phyloP scores from a whole-genome alignment of 2,329 filamentous ascomycete species.

The Diaporthe sp. region DNA sequence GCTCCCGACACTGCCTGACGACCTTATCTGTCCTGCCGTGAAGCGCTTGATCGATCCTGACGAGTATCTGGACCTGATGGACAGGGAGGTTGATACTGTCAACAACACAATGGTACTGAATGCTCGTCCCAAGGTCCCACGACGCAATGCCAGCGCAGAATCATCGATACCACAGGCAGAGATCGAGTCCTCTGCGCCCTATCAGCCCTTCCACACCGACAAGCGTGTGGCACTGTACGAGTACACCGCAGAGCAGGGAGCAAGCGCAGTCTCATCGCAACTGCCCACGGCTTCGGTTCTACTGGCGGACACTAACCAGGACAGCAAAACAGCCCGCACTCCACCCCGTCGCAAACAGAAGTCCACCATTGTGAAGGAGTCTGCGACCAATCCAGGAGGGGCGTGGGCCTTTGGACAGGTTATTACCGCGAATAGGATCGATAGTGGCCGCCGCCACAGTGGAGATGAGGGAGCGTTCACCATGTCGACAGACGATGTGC shows the following conservation, averaged over 20 bases:
- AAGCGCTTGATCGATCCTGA: constrained; percentile 70
- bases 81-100: constrained; percentile 66
- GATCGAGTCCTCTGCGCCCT: constrained; percentile 95
- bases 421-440: constrained; percentile 64
- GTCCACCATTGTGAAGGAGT: constrained; percentile 31
- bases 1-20: constrained; percentile 73
- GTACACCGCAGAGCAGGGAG: constrained; percentile 56
- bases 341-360: constrained; percentile 47
- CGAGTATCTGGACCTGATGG: constrained; percentile 67
- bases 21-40: constrained; percentile 68
- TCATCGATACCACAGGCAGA: constrained; percentile 82
- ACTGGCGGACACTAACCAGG: constrained; percentile 57
- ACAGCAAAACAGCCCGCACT: constrained; percentile 51
- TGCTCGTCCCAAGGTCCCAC: constrained; percentile 54
- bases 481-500: constrained; percentile 65
- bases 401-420: constrained; percentile 74
- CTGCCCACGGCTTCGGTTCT: constrained; percentile 55
- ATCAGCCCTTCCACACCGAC: constrained; percentile 96
- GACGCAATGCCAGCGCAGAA: constrained; percentile 62
- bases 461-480: constrained; percentile 66
- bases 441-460: constrained; percentile 62
- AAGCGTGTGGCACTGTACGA: constrained; percentile 84
- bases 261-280: constrained; percentile 42
- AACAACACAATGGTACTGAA: constrained; percentile 68
- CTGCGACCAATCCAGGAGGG: constrained; percentile 27